Base-by-base conservation (phyloP, 2,329 filamentous ascomycete genomes). In the Aspergillus spinulosporus region DNA sequence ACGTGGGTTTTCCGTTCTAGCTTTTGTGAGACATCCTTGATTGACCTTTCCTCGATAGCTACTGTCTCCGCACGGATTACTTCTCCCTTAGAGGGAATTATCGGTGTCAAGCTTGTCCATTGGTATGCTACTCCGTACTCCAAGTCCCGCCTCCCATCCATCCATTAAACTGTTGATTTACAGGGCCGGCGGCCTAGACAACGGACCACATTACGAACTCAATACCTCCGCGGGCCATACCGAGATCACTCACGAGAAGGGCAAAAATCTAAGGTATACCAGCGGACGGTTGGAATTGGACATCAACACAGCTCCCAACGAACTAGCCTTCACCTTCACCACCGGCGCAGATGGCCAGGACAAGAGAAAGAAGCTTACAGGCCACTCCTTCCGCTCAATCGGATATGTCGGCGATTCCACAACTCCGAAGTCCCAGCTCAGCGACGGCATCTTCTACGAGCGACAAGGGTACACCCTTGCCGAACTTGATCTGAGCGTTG, bases 361-460 rank as follows among this genome's bases (percentile, higher is more conserved):
- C 39, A 42, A 42, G n/a, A 21, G 39, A 12, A 42, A 42, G 39
- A 72, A 69, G 44, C 62, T 75, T 3, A 76, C 73, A 0, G 68
- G 71, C 4, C 72, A 76, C 58, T 74, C 72, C 0, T 71, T 60
- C 52, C 71, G 73, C 11, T 75, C 73, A 3, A 74, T 76, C n/a
- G 73, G 70, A 3, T 74, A 73, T 54, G 69, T 75, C 11, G 62
- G 67, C 28, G 72, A 72, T 57, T 59, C 68, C 21, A 69, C 68
- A 21, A 72, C 67, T 14, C 62, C 68, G 1, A 70, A 68, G 14
- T 68, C 72, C 52, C 63, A 62, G 21, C 66, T 63, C 44, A 56
- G 65, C 26, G 73, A 76, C 48, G 72, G 72, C 2, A 62, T 75
- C 37, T 75, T 71, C 62, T 66, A 69, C 36, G 70, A 75, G 50